Evolutionary conservation across 371 early-diverging fungal genomes (phyloP).

Genomic region (Choanephora cucurbitarum): DNA sequence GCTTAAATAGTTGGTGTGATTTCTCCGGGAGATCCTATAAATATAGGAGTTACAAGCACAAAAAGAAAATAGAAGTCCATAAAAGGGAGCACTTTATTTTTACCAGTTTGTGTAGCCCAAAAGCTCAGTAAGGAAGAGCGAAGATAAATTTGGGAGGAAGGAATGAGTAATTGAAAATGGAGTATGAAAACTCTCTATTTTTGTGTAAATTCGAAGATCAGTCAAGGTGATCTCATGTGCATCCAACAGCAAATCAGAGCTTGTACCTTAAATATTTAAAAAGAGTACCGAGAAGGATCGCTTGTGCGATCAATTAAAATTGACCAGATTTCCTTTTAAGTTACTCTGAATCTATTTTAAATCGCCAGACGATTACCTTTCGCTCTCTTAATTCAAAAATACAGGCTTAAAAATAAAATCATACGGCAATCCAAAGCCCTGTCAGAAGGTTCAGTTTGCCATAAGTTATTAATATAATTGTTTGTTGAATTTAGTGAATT

Average conservation of each 20-base stretch:
- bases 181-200: neutral
- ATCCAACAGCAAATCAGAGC: no score
- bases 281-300: constrained; percentile 18
- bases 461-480: no score
- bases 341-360: neutral
- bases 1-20: neutral
- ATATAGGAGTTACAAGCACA: constrained; percentile 17
- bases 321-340: neutral
- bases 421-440: no score
- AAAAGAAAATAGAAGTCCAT: constrained; percentile 9
- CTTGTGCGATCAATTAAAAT: constrained; percentile 7
- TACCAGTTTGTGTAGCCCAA: neutral
- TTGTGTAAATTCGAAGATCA: neutral
- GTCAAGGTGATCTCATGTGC: constrained; percentile 8
- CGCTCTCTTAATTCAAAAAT: neutral
- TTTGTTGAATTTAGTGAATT: no score
- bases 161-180: neutral
- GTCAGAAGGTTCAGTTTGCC: no score
- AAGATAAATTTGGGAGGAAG: constrained; percentile 1
- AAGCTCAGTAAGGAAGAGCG: constrained; percentile 1
- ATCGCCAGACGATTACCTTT: neutral
- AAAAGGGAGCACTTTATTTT: no score
- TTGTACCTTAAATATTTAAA: constrained; percentile 1
- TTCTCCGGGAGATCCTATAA: neutral
- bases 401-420: no score